Conservation (phyloP, 306 rosid genomes). For the Hippophae tibetana region DNA sequence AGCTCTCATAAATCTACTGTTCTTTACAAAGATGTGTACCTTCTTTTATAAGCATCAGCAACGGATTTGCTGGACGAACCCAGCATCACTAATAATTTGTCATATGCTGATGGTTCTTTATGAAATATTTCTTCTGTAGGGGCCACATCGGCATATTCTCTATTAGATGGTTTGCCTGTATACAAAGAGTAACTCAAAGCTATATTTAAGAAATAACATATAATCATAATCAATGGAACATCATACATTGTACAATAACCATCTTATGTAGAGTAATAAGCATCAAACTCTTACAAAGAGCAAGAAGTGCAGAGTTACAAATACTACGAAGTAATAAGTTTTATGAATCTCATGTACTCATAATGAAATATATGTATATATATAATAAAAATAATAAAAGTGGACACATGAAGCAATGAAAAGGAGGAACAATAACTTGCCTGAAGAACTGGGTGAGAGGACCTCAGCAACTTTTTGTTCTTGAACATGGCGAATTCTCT, state of each 20-base stretch:
- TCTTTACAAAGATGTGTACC: conserved; percentile 19
- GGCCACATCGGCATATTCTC: conserved; percentile 8
- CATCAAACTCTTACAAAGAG: neutral
- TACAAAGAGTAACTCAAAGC: neutral
- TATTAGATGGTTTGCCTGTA: conserved; percentile 13
- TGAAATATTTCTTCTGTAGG: conserved; percentile 21
- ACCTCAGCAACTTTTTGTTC: conserved; percentile 11
- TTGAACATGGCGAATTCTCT: conserved; percentile 12
- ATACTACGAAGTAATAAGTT: neutral
- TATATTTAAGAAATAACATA: conserved; percentile 2
- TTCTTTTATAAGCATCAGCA: conserved; percentile 28
- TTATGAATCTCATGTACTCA: neutral
- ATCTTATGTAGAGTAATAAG: neutral
- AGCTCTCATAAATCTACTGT: neutral
- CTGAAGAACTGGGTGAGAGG: conserved; percentile 21
- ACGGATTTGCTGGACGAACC: conserved; percentile 31
- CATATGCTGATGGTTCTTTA: conserved; percentile 29
- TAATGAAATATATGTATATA: neutral
- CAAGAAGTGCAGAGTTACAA: neutral
- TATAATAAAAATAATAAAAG: too few relatives aligned
- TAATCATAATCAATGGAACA: neutral
- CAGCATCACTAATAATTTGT: conserved; percentile 25
- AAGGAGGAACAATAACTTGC: conserved; percentile 13
- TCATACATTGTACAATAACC: neutral
- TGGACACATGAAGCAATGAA: neutral